Percentiles rank a stretch among this genome's conserved stretches.
Conservation (phyloP, 2,329 filamentous ascomycete genomes). For the Alternaria ethzedia region DNA sequence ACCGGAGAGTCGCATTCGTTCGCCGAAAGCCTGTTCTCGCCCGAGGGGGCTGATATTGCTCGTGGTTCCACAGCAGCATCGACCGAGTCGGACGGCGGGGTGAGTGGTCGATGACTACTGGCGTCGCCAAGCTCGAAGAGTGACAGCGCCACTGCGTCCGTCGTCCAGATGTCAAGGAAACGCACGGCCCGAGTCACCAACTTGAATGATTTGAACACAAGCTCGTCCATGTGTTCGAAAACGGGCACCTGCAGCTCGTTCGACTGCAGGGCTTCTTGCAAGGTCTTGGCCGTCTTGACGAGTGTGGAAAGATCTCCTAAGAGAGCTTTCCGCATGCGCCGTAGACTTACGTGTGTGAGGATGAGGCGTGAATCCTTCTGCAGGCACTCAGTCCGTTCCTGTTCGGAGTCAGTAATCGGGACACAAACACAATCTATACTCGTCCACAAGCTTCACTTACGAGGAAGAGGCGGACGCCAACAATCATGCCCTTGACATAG, state of each 20-base stretch:
- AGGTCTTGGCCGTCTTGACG: constrained; percentile 84
- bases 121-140: constrained; percentile 41
- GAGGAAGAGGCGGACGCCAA: constrained; percentile 86
- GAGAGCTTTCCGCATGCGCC: constrained; percentile 83
- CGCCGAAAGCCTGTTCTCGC: constrained; percentile 51
- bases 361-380: constrained; percentile 81
- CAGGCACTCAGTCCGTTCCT: constrained; percentile 89
- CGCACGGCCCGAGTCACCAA: constrained; percentile 90
- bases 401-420: constrained; percentile 25
- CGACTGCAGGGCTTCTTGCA: constrained; percentile 74
- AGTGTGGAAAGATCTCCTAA: constrained; percentile 88
- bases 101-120: constrained; percentile 43
- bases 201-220: constrained; percentile 91
- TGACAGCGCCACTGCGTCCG: constrained; percentile 59
- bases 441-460: constrained; percentile 60
- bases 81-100: constrained; percentile 47
- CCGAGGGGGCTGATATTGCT: constrained; percentile 30
- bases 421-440: not conserved
- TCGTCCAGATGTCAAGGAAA: constrained; percentile 86
- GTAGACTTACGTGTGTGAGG: constrained; percentile 74
- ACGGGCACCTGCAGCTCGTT: constrained; percentile 52
- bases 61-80: constrained; percentile 39
- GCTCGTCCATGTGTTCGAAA: constrained; percentile 84
- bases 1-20: constrained; percentile 45
- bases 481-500: constrained; percentile 92